Percentiles rank a stretch among this genome's conserved stretches.
phyloP scores from a whole-genome alignment of 2,329 filamentous ascomycete genomes.

The Teratosphaeria viscida region DNA sequence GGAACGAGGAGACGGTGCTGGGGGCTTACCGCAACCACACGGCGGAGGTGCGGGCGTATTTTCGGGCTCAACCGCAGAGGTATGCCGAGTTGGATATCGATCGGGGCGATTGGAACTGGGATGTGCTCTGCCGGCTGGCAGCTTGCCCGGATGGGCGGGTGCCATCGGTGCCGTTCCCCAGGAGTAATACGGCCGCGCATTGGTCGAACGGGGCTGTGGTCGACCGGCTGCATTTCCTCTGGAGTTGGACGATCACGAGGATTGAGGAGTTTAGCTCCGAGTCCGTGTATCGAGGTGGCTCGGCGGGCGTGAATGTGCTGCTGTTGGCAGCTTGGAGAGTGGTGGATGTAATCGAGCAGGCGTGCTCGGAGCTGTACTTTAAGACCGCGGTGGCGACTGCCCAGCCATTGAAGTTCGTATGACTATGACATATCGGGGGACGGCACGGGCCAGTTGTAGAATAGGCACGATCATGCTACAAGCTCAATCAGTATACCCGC shows the following conservation, averaged over 20 bases:
- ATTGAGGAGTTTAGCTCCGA: conserved; percentile 16
- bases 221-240: conserved; percentile 13
- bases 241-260: conserved; percentile 20
- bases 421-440: not conserved
- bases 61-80: conserved; percentile 8
- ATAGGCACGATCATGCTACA: too few relatives aligned
- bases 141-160: conserved; percentile 5
- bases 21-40: conserved; percentile 13
- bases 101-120: conserved; percentile 11
- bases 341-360: conserved; percentile 16
- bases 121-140: conserved; percentile 8
- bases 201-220: conserved; percentile 17
- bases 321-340: conserved; percentile 13
- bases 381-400: conserved; percentile 1
- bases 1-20: conserved; percentile 11
- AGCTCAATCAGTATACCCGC: too few relatives aligned
- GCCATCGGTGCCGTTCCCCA: conserved; percentile 8
- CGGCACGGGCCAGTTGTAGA: too few relatives aligned
- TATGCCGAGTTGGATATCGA: conserved; percentile 11
- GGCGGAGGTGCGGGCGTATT: conserved; percentile 8
- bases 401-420: conserved; percentile 1
- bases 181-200: conserved; percentile 17
- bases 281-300: conserved; percentile 14
- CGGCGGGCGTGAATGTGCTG: conserved; percentile 7
- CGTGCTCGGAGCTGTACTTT: conserved; percentile 20